Evolutionary conservation across 805 yeast genomes (phyloP), one percentile per base, ranked within the genome.

Genomic region (Barnettozyma sucrosica): DNA sequence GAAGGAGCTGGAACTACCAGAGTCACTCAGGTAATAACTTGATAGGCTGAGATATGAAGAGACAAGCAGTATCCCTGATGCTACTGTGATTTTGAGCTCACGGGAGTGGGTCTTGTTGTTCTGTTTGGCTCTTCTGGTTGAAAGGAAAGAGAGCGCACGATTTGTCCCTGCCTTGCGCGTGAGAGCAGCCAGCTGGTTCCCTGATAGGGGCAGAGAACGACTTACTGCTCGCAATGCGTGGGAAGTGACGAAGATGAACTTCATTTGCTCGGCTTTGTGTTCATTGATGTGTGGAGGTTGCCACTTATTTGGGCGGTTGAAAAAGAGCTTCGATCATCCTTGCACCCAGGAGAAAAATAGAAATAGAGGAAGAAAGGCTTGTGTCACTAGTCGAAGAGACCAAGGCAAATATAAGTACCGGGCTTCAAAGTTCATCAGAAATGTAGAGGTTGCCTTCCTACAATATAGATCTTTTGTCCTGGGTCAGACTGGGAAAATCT

Each of bases 61-160:
- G 3, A 63, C 61, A 11, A 62, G 46, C 5, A 64, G 36, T 3
- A 61, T 42, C 0, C 65, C 65, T 0, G 64, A 54, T 1, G 75
- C 59, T 6, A 59, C 41, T 10, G 63, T 58, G 5, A 61, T 50
- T 36, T 56, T 59, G 19, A 57, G 24, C 14, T 56, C 61, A 42
- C 44, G 43, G n/a, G 49, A 42, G 6, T 33, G 43, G 24, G 30
- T 40, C 37, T 28, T 33, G 21, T 24, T 36, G 19, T 11, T 21
- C 11, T 40, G 40, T 19, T 21, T 45, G 41, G 20, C 16, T 36
- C 41, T 36, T 28, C 36, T 36, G 28, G n/a, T 20, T 21, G 45
- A 26, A 39, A 39, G 23, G 9, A 25, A 24, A 4, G 39, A 42
- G 3, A 30, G 45, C 16, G 30, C 39, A 13, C 30, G 21, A 18